Evolutionary conservation across 1,284 basidiomycete species (phyloP), one percentile per base, ranked within the genome.

Genomic region (Cryptococcus sp.): DNA sequence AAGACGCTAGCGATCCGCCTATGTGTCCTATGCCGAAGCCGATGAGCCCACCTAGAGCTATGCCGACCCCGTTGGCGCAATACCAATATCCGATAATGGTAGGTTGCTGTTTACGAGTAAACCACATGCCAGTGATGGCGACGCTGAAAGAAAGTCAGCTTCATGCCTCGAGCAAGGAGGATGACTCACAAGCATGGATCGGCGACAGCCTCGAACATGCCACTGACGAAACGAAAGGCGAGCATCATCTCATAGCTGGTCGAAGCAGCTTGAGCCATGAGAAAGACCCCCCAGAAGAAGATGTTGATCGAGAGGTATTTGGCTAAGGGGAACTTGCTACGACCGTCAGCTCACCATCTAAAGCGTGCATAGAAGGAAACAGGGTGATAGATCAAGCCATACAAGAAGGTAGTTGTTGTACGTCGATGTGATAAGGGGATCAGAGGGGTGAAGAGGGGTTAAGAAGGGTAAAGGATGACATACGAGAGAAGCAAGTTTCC

Each of bases 231-330:
- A 10, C 74, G 69, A 26, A 76, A 58, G 7, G 66, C 65, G 3
- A 70, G 62, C 38, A 76, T 58, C 33, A 64, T 69, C 2, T 57
- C 65, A 48, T 75, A 76, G n/a, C 67, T 65, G 18, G 67, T 56
- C 14, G 63, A 59, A 9, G 56, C 70, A 5, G 74, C 73, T 57
- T 76, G 74, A 7, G 63, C 66, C 74, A 75, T 75, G 40, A 76
- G 66, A 40, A 76, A 66, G 11, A 69, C 61, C 18, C 74, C 74
- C 74, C 74, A 75, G 7, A 75, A 38, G 48, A 72, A 69, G 51
- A 76, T 75, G 53, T 74, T 74, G 57, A 72, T 45, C 5, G 71
- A 63, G 33, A 76, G 65, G 48, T 75, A 76, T 31, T 74, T 71
- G 42, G 68, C 67, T 1, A 72, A 51, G 3, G 74, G 74, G 48